These are phyloP conservation scores for Penicillium aurantiogriseum DNA, from an alignment of 2,329 filamentous ascomycete species.

Conservation along the genomic window DNA sequence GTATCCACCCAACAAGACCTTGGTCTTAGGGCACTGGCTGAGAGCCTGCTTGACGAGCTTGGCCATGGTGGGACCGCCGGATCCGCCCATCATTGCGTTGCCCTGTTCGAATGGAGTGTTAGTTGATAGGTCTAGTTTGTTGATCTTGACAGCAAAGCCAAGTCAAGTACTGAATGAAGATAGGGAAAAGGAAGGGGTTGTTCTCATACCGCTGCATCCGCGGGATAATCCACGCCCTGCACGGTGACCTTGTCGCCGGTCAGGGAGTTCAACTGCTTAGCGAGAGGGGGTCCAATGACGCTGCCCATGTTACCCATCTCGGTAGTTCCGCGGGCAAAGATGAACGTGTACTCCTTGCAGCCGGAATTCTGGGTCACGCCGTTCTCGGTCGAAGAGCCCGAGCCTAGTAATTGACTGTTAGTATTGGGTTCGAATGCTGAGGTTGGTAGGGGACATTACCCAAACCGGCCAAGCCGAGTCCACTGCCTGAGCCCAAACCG, in stretches of 20 bases:
- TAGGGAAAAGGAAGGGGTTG: too few relatives aligned
- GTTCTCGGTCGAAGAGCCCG: slow-evolving; percentile 33
- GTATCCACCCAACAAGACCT: slow-evolving; percentile 36
- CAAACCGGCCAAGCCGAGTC: slow-evolving; percentile 3
- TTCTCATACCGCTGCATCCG: slow-evolving; percentile 23
- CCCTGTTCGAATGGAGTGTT: slow-evolving; percentile 18
- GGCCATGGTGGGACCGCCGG: slow-evolving; percentile 33
- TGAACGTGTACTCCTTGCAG: slow-evolving; percentile 45
- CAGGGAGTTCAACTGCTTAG: slow-evolving; percentile 22
- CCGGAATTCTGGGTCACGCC: slow-evolving; percentile 39
- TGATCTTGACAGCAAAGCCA: background rate
- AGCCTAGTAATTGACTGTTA: slow-evolving; percentile 19
- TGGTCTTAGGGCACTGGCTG: slow-evolving; percentile 34
- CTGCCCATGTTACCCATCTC: slow-evolving; percentile 46
- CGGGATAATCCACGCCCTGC: slow-evolving; percentile 37
- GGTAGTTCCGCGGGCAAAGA: slow-evolving; percentile 45
- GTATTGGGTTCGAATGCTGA: slow-evolving; percentile 5
- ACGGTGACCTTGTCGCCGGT: slow-evolving; percentile 29
- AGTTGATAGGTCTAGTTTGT: background rate
- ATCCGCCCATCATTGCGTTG: slow-evolving; percentile 27
- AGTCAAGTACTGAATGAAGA: background rate
- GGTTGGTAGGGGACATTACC: background rate
- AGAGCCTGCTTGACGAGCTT: slow-evolving; percentile 30
- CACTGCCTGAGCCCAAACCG: background rate
- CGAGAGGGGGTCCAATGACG: slow-evolving; percentile 41